Conservation (phyloP, 768 basidiomycete species). For the Russula brevipes region DNA sequence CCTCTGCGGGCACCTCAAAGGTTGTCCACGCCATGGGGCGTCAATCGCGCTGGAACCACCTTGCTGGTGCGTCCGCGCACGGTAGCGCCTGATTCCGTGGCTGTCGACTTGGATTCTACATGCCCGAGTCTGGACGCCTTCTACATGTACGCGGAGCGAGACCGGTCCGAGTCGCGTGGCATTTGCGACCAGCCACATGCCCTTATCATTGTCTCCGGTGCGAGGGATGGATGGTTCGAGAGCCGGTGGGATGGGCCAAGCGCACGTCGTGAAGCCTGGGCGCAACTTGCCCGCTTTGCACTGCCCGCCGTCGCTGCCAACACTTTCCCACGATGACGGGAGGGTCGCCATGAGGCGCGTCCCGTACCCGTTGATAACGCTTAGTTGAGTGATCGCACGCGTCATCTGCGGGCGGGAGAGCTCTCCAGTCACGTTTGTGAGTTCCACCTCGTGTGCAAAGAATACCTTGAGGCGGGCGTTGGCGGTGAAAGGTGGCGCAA, state of each 20-base stretch:
- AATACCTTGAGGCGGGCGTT: conserved; percentile 57
- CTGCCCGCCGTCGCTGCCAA: conserved; percentile 26
- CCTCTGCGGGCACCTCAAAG: conserved; percentile 18
- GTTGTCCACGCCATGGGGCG: conserved; percentile 7
- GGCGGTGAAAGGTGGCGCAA: conserved; percentile 56
- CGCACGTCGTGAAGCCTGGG: conserved; percentile 43
- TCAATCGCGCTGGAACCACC: too few species aligned
- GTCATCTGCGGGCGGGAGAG: conserved; percentile 23
- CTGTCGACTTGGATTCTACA: too few species aligned
- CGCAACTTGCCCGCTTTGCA: conserved; percentile 27
- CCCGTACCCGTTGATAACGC: conserved; percentile 34
- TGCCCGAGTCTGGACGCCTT: too few species aligned
- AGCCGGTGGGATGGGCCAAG: conserved; percentile 40
- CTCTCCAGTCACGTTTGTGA: conserved; percentile 28
- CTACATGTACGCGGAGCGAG: too few species aligned
- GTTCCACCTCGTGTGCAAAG: conserved; percentile 58
- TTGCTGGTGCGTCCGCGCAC: conserved; percentile 6
- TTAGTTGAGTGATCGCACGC: conserved; percentile 42
- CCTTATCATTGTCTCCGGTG: too few species aligned
- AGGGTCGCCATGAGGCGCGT: too few species aligned
- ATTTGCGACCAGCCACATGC: too few species aligned
- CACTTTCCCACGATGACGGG: conserved; percentile 18
- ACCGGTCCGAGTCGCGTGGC: too few species aligned
- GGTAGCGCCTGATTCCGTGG: background rate
- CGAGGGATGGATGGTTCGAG: conserved; percentile 36